phyloP scores from a whole-genome alignment of 2,329 filamentous ascomycete genomes.

The Trichoderma atroviride region DNA sequence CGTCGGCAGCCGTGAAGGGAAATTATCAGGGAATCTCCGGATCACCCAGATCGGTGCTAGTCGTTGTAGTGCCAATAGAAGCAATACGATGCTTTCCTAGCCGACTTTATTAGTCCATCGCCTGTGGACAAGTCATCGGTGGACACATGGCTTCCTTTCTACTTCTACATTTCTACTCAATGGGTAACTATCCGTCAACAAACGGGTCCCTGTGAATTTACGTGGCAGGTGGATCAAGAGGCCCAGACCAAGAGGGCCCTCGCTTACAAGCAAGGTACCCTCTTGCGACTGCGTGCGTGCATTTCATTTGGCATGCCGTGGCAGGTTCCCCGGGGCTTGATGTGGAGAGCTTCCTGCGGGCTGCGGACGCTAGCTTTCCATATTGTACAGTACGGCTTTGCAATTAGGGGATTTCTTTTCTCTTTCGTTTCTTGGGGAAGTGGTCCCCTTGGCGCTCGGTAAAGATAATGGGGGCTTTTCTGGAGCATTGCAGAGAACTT shows the following conservation, averaged over 20 bases:
- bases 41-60: slow-evolving; percentile 13
- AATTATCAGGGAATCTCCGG: slow-evolving; percentile 11
- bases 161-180: background rate
- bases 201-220: slow-evolving; percentile 11
- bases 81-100: background rate
- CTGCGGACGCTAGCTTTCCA: background rate
- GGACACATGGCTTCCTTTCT: slow-evolving; percentile 13
- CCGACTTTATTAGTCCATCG: background rate
- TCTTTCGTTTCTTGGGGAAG: slow-evolving; percentile 4
- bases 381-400: background rate
- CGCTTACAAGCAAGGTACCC: slow-evolving; percentile 24
- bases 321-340: slow-evolving; percentile 20
- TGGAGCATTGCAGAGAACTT: slow-evolving; percentile 21
- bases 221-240: slow-evolving; percentile 25
- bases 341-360: background rate
- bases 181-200: background rate
- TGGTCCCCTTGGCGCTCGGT: slow-evolving; percentile 1
- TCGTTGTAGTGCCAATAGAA: background rate
- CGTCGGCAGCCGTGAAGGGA: background rate
- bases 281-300: background rate
- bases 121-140: slow-evolving; percentile 4
- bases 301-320: slow-evolving; percentile 17
- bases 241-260: slow-evolving; percentile 1
- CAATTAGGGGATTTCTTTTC: slow-evolving; percentile 6
- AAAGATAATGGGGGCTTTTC: slow-evolving; percentile 1